Conservation (phyloP, 495 filamentous ascomycete genomes). For the Aspergillus diversus region DNA sequence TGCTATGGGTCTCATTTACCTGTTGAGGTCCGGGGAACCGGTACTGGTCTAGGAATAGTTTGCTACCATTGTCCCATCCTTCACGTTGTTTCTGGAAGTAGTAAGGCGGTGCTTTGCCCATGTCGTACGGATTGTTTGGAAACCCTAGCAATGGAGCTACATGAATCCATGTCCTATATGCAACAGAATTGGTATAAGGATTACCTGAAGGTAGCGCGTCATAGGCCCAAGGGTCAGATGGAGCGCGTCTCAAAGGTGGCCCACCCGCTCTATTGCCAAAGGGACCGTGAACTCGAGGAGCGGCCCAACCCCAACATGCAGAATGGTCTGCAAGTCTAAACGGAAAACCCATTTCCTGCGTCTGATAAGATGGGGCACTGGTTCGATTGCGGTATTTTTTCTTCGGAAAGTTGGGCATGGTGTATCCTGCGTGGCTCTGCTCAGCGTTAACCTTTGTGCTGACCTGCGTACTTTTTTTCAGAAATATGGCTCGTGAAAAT, state of each 20-base stretch:
- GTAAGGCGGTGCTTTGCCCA: not conserved
- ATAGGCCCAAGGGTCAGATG: not conserved
- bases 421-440: not conserved
- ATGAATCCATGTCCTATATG: not conserved
- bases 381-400: constrained; percentile 3
- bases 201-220: not conserved
- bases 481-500: not conserved
- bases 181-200: not conserved
- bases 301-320: not conserved
- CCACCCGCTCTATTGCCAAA: not conserved
- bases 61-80: constrained; percentile 12
- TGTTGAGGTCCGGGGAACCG: constrained; percentile 23
- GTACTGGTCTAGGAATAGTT: constrained; percentile 23
- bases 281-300: not conserved
- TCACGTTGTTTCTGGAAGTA: not conserved
- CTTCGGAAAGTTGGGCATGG: not conserved
- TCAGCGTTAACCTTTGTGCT: not conserved
- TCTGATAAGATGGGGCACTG: not conserved
- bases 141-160: not conserved
- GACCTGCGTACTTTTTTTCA: not conserved
- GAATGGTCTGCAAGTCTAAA: not conserved
- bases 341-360: not conserved
- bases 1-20: constrained; percentile 11
- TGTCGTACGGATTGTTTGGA: not conserved
- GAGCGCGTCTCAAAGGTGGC: not conserved